Percentiles rank a stretch among this genome's conserved stretches.
These are phyloP conservation scores for Microstroma glucosiphilum DNA, from an alignment of 1,284 basidiomycete species.

Conservation along the genomic window DNA sequence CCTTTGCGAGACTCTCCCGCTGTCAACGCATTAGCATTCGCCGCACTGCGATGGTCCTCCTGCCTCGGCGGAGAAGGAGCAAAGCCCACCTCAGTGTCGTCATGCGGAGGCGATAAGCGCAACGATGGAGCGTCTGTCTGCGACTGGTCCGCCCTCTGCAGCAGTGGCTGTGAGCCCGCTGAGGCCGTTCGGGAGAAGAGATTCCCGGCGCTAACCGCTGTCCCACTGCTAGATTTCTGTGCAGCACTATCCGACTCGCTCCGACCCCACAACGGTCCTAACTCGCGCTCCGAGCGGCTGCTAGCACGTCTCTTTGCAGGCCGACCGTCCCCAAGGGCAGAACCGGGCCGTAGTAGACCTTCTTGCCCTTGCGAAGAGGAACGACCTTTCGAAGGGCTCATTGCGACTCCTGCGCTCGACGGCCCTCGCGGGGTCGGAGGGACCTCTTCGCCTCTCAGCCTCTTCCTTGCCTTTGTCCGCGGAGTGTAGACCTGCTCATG, in stretches of 20 bases:
- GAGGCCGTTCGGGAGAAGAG: not conserved
- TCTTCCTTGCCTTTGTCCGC: slow-evolving; percentile 37
- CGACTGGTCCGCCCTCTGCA: not conserved
- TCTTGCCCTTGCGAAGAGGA: not conserved
- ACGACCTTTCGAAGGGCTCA: not conserved
- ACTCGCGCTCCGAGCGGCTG: not conserved
- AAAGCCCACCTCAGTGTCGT: no score
- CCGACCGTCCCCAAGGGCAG: not conserved
- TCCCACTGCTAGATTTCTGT: no score
- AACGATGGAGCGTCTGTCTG: not conserved
- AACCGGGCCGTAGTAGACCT: not conserved
- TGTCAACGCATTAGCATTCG: not conserved
- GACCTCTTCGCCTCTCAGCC: slow-evolving; percentile 39
- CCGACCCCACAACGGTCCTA: not conserved
- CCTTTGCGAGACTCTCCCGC: not conserved
- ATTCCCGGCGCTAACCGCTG: no score
- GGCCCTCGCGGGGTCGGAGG: slow-evolving; percentile 25
- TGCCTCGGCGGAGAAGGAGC: not conserved
- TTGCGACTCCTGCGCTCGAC: not conserved
- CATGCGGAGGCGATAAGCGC: not conserved
- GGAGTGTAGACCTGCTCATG: slow-evolving; percentile 24
- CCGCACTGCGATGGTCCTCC: not conserved
- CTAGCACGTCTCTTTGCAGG: not conserved
- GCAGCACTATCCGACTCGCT: no score
- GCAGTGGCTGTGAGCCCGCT: not conserved